Evolutionary conservation across 1,139 yeast species (phyloP), one percentile per base, ranked within the genome.

Genomic region (Groenewaldozyma sp.): DNA sequence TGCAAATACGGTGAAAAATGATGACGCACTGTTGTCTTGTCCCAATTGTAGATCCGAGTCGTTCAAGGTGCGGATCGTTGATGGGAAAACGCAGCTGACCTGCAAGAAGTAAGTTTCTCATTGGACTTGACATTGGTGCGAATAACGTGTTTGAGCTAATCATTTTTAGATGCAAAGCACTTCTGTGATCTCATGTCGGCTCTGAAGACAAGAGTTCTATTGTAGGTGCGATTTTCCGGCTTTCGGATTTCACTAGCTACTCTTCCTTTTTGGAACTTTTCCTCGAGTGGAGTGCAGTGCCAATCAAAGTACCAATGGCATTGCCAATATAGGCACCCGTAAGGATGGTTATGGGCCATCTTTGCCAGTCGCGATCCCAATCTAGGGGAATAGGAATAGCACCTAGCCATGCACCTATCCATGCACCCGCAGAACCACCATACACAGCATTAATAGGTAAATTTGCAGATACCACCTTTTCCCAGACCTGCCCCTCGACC

Each of bases 291-390:
- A 44, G 44, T 10, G 42, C 19, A 9, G 50, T 55, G 2, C 63
- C 66, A 10, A 53, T 44, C 4, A 56, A 31, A 3, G 61, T 52
- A 6, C 95, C 95, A 3, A 73, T 50, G 21, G 77, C 68, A 2
- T 78, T 73, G 14, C 96, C 97, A 1, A 68, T 22, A 54, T 84
- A 86, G 0, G 77, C 79, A 1, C 97, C 97, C n/a, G 74, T 68
- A 20, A 88, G 65, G 38, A 88, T 71, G 1, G 97, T 88, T 43
- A 86, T 74, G n/a, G 98, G 98, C 95, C 96, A 91, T 44, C 70
- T 73, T 61, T 91, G 98, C 98, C 98, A 91, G 22, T 82, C 87
- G 50, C 97, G 70, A 59, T 91, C 98, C 98, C 98, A 91, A 60
- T 91, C 98, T 43, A 91, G 69, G 0, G 97, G 96, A 44, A 91